Evolutionary conservation across 164 flowering plant species (phyloP), one percentile per base, ranked within the genome.

Genomic region (Aristolochia californica): DNA sequence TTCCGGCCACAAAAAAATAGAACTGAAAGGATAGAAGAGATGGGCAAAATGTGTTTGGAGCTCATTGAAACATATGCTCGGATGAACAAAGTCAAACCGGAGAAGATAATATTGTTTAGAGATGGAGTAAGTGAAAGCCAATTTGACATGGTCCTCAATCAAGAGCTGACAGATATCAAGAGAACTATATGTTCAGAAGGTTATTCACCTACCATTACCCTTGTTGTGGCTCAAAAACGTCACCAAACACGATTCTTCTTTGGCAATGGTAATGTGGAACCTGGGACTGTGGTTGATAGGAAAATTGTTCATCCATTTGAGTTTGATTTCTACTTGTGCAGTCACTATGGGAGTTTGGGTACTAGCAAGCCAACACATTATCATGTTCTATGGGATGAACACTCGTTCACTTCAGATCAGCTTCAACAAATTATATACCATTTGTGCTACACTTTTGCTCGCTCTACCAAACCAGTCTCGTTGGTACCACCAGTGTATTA

Each of bases 51-150:
- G 69, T 84, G 90, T 57, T 24, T 62, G 54, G 97, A 87, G 45
- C 85, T 90, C 55, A 54, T 80, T 48, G 61, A 71, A 5, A 51
- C 74, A 20, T 85, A 78, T 69, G 78, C 66, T 8, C 50, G 54
- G 13, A 18, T 64, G 26, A 87, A 80, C 55, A 53, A 55, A 25
- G 70, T 62, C 12, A 71, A 53, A 66, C 95, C 95, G 0, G 62
- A 58, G 8, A 87, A 74, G 51, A 79, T 89, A 38, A 68, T 89
- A 30, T 48, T 89, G 0, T 89, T 89, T 26, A 84, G 95, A 24
- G 97, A 87, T 75, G 97, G 95, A 2, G 97, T 89, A 0, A 82
- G 97, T 66, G 95, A 89, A 16, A 65, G 77, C 40, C 95, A 89
- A 49, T 83, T 82, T 63, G 81, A 80, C 56, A 89, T 86, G 95